Base-by-base conservation (phyloP, 2,329 filamentous ascomycete genomes). In the Penicillium sp. region DNA sequence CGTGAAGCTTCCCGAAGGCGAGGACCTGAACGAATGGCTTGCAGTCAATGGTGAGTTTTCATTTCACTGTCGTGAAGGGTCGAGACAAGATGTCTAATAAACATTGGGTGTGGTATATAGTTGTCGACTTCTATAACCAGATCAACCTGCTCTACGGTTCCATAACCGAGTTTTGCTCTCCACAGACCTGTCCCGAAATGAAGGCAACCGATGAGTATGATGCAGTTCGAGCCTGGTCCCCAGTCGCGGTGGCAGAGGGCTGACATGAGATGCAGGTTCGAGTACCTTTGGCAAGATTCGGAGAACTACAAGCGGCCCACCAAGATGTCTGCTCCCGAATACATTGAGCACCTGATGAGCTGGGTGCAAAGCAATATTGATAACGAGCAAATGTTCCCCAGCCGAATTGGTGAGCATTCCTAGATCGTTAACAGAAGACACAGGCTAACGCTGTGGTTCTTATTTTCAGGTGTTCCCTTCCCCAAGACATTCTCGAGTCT, bases 81-180 rank as follows among this genome's bases (percentile, higher is more conserved):
- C 24, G 6, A 24, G n/a, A 13, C 26, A 14, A 39, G 39, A 28
- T 28, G 24, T 5, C 24, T 28, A 10, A 33, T 31, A 29, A 45
- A 45, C 28, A 45, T 31, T 45, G 9, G 23, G 7, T 31, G 21
- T 8, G 26, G 16, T 42, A 8, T 45, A 45, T 64, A 96, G 92
- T 99, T 80, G 94, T 99, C 79, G 94, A 99, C 77, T 99, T 99
- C 77, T 99, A 99, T 85, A 99, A 99, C 80, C 94, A 99, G 77
- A 96, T 99, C 81, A 99, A 99, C 78, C 84, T 99, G 31, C 87
- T 99, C 55, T 99, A 99, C 74, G 95, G 95, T 55, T 94, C 94
- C 63, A 99, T 99, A 72, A 99, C 94, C 56, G 94, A 99, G 73
- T 99, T 99, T 77, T 99, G 94, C 81, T 97, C 94, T 23, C 93